Percentiles rank a stretch among this genome's conserved stretches.
phyloP scores from a whole-genome alignment of 495 filamentous ascomycete genomes.

The Platismatia glauca region DNA sequence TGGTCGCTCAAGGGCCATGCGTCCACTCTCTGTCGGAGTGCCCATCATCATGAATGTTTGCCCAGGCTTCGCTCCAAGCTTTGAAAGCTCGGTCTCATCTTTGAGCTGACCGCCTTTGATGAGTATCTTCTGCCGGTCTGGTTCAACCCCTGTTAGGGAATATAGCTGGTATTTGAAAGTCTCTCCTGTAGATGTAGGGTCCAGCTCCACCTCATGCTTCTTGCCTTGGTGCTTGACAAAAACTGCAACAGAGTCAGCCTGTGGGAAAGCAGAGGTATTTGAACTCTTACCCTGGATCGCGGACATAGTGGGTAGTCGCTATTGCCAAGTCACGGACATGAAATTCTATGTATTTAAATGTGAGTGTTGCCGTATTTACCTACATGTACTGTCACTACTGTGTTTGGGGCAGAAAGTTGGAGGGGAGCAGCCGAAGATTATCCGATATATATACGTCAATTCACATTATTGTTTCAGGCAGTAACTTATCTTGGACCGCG shows the following conservation, averaged over 20 bases:
- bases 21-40: constrained; percentile 58
- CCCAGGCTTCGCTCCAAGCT: constrained; percentile 72
- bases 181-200: constrained; percentile 75
- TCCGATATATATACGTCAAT: too few species aligned
- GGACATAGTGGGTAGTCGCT: constrained; percentile 15
- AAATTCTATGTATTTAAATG: neutral
- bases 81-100: constrained; percentile 82
- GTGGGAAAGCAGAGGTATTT: neutral
- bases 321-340: neutral
- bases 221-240: constrained; percentile 92
- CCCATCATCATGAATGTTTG: constrained; percentile 97
- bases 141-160: constrained; percentile 91
- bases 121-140: constrained; percentile 89
- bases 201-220: constrained; percentile 86
- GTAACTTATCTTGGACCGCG: too few species aligned
- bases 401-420: neutral
- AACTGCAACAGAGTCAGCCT: constrained; percentile 43
- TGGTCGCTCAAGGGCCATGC: constrained; percentile 54
- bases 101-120: constrained; percentile 92
- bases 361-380: neutral
- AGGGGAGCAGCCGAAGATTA: neutral
- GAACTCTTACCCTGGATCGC: constrained; percentile 19
- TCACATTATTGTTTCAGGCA: too few species aligned
- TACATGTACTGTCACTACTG: too few species aligned
- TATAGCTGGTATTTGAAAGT: constrained; percentile 92